Conservation (phyloP, 768 basidiomycete species). For the Tricholoma sp. region DNA sequence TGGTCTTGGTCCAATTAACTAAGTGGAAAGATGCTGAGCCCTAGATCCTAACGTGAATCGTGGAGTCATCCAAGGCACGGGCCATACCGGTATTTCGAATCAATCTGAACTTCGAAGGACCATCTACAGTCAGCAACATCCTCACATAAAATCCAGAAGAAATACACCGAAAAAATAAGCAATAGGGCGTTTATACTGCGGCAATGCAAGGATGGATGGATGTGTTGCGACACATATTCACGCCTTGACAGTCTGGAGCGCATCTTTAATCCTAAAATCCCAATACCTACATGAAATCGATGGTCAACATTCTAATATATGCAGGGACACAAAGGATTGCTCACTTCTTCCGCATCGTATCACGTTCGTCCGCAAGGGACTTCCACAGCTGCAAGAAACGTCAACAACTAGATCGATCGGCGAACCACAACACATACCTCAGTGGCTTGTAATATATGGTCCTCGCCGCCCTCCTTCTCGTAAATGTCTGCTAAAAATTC, state of each 20-base stretch:
- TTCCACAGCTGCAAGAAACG: constrained; percentile 55
- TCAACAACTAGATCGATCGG: constrained; percentile 1
- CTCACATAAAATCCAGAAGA: not conserved
- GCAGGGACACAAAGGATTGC: constrained; percentile 3
- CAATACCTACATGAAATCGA: constrained; percentile 53
- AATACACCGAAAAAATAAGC: not conserved
- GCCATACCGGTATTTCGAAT: not conserved
- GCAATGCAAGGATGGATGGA: too few species aligned
- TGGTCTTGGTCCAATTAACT: too few species aligned
- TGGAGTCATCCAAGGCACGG: not conserved
- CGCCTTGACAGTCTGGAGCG: constrained; percentile 19
- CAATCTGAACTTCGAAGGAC: not conserved
- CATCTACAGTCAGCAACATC: not conserved
- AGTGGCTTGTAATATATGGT: constrained; percentile 39
- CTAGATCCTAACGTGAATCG: too few species aligned
- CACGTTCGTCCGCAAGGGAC: constrained; percentile 61
- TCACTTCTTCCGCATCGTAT: constrained; percentile 74
- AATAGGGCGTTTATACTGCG: too few species aligned
- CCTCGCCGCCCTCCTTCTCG: constrained; percentile 49
- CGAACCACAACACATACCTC: constrained; percentile 32
- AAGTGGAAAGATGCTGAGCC: too few species aligned
- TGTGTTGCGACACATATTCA: not conserved
- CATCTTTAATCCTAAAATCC: constrained; percentile 66
- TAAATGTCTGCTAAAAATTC: constrained; percentile 83
- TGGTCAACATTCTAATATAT: not conserved